phyloP scores from a whole-genome alignment of 2,329 filamentous ascomycete species.

The Arthrobotrys pseudoclavata region DNA sequence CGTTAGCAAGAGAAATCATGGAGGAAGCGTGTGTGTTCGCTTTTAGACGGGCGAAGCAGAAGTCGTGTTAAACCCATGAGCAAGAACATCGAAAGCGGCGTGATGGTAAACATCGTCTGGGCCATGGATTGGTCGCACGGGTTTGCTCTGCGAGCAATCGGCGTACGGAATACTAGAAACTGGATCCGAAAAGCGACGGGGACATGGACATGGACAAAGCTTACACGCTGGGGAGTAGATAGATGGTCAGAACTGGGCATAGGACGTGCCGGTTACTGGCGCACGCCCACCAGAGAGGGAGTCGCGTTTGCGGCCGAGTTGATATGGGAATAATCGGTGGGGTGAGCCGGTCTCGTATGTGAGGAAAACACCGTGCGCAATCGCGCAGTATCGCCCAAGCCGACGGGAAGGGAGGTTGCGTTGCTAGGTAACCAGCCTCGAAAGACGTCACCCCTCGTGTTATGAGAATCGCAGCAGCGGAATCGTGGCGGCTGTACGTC shows the following conservation, averaged over 20 bases:
- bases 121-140: not conserved
- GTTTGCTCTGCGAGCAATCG: constrained; percentile 11
- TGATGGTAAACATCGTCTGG: constrained; percentile 4
- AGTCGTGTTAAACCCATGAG: constrained; percentile 18
- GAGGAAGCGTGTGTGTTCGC: not conserved
- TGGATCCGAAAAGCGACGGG: constrained; percentile 49
- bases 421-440: not conserved
- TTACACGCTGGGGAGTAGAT: constrained; percentile 58
- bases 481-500: not conserved
- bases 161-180: constrained; percentile 19
- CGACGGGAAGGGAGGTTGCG: not conserved
- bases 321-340: constrained; percentile 58
- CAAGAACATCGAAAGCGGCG: not conserved
- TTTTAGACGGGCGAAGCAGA: constrained; percentile 1
- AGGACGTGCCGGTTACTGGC: constrained; percentile 62
- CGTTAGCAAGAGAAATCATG: not conserved
- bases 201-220: constrained; percentile 3
- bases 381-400: constrained; percentile 4
- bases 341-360: not conserved
- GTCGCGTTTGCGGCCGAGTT: constrained; percentile 40
- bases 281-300: constrained; percentile 64
- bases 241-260: constrained; percentile 52
- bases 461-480: not conserved
- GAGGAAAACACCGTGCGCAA: constrained; percentile 3
- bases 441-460: no score